Evolutionary conservation across 768 basidiomycete genomes (phyloP), one percentile per base, ranked within the genome.

Genomic region (Rhodotorula kratochvilovae): DNA sequence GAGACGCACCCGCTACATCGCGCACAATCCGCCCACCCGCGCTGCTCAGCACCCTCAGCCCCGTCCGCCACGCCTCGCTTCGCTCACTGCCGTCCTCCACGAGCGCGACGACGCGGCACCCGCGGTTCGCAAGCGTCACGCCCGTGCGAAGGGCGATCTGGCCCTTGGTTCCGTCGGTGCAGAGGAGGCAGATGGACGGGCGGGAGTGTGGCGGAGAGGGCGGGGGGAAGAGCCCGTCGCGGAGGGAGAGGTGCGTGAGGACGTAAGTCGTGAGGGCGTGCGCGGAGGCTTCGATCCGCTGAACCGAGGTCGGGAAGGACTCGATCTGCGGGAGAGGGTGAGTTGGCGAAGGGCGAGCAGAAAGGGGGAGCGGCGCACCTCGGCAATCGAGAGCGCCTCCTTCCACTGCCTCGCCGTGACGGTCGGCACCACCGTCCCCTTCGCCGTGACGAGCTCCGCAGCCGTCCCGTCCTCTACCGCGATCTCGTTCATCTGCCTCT

Each of bases 381-480:
- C 72, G 6, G 67, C 63, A 11, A 73, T 73, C 12, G 59, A 51
- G 1, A 69, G 50, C 17, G 67, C 72, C 39, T 73, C 72, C 61
- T 36, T 57, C 63, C 54, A 69, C 55, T 68, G 67, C 43, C 36
- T 51, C 39, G 48, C 2, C 67, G 48, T 51, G 27, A 73, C 55
- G 11, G n/a, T 15, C 23, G 64, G 67, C 29, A 66, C 67, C 25
- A 2, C n/a, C 13, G 66, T 29, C 0, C 72, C 67, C 5, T 8
- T 6, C 1, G 15, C 19, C 7, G 72, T 73, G 10, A 53, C 23
- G 19, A 72, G 27, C 21, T 29, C 2, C 3, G 25, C 25, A 11
- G 8, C 33, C 2, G 27, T 19, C 6, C 12, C 33, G 6, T 23
- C 55, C 5, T 39, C 45, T 1, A 57, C 25, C n/a, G 31, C 33